Evolutionary conservation across 2,329 filamentous ascomycete species (phyloP).

Genomic region (Achaetomium macrosporum): DNA sequence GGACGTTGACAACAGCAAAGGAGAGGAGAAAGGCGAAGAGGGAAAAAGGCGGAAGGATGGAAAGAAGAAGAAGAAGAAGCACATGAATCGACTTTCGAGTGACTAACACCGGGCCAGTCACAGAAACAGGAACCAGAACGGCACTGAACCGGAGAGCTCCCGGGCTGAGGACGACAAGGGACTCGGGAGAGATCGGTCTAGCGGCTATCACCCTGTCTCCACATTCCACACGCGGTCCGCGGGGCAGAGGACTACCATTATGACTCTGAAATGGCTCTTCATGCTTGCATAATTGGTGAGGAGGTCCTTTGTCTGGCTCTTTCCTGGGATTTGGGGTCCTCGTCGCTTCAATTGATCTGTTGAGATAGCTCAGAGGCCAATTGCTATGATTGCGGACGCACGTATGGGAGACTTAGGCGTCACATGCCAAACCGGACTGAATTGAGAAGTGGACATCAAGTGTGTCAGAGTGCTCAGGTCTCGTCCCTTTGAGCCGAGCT

Average conservation of each 20-base stretch:
- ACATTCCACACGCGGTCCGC: neutral
- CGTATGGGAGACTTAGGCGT: too few species aligned
- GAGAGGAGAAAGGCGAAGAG: conserved; percentile 5
- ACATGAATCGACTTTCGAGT: conserved; percentile 21
- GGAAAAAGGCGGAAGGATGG: conserved; percentile 10
- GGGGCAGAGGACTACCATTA: neutral
- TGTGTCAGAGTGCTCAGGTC: too few species aligned
- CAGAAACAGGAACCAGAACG: conserved; percentile 13
- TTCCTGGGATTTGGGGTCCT: too few species aligned
- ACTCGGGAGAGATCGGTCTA: conserved; percentile 28
- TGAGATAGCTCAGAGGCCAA: too few species aligned
- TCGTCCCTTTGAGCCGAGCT: conserved; percentile 18
- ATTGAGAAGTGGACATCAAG: too few species aligned
- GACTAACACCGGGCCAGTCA: conserved; percentile 1
- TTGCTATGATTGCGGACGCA: too few species aligned
- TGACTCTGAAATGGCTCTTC: too few species aligned
- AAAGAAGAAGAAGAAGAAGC: conserved; percentile 16
- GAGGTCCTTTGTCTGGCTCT: too few species aligned
- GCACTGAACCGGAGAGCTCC: conserved; percentile 11
- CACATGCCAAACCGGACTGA: too few species aligned
- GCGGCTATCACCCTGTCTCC: conserved; percentile 23
- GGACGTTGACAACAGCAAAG: neutral
- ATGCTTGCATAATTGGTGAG: neutral
- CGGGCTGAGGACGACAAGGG: neutral
- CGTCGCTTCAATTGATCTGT: too few species aligned